Percentiles rank a stretch among this genome's conserved stretches.
phyloP scores from a whole-genome alignment of 2,329 filamentous ascomycete species.

The Trichoderma semiorbis region DNA sequence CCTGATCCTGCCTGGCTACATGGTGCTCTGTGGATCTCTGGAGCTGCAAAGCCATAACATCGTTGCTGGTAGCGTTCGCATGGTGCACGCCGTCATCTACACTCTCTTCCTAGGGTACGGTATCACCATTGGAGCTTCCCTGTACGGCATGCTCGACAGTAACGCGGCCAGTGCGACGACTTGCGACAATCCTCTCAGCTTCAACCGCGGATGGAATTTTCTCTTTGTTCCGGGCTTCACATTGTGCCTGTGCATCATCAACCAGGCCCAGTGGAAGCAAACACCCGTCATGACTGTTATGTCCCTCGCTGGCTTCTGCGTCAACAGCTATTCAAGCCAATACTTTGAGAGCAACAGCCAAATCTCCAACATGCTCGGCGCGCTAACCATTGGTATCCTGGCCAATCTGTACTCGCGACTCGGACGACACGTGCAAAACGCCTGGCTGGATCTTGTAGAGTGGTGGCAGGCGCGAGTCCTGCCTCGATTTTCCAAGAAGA shows the following conservation, averaged over 20 bases:
- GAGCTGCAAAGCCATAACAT: conserved; percentile 69
- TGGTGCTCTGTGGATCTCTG: conserved; percentile 47
- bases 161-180: conserved; percentile 46
- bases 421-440: conserved; percentile 57
- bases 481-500: conserved; percentile 32
- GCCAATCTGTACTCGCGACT: conserved; percentile 75
- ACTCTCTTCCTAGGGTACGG: conserved; percentile 71
- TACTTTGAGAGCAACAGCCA: conserved; percentile 69
- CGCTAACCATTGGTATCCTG: conserved; percentile 70
- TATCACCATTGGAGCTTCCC: conserved; percentile 64
- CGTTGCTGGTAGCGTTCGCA: conserved; percentile 68
- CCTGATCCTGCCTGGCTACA: conserved; percentile 65
- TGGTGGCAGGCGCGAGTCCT: conserved; percentile 49
- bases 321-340: conserved; percentile 68
- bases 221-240: conserved; percentile 74
- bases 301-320: conserved; percentile 68
- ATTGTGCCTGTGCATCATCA: conserved; percentile 71
- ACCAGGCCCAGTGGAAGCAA: conserved; percentile 78
- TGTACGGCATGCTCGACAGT: conserved; percentile 61
- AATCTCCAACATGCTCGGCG: conserved; percentile 73
- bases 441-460: conserved; percentile 44
- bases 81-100: conserved; percentile 74
- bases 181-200: conserved; percentile 45
- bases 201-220: conserved; percentile 53
- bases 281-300: conserved; percentile 73